Percentiles rank a stretch among this genome's conserved stretches.
Conservation (phyloP, 1,139 yeast genomes). For the Candida anutae region DNA sequence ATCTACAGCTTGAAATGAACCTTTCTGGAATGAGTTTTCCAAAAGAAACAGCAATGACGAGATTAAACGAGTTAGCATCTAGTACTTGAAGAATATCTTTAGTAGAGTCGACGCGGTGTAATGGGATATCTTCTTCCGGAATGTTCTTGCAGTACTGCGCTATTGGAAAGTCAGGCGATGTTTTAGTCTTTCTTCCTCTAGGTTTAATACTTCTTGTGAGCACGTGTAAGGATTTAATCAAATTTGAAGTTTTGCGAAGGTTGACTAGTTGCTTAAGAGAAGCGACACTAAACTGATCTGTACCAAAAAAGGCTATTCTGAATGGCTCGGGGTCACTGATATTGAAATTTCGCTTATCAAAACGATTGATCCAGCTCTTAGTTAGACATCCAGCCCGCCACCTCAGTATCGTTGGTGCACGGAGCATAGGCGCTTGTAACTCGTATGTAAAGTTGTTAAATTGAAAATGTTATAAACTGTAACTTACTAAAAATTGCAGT, state of each 20-base stretch:
- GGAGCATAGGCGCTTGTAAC: no score
- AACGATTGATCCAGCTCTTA: no score
- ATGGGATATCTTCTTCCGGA: conserved; percentile 16
- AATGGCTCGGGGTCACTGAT: conserved; percentile 5
- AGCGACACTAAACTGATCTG: conserved; percentile 64
- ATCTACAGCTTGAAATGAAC: conserved; percentile 41
- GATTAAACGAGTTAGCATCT: conserved; percentile 30
- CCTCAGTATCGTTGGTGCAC: no score
- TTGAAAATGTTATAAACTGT: no score
- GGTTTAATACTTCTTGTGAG: conserved; percentile 63
- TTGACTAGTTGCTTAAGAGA: conserved; percentile 43
- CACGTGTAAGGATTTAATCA: conserved; percentile 45
- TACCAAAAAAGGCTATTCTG: conserved; percentile 66
- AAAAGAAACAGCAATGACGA: conserved; percentile 84
- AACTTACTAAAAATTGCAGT: no score
- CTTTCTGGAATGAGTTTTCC: conserved; percentile 69
- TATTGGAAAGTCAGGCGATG: conserved; percentile 47
- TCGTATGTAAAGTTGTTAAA: no score
- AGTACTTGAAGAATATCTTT: conserved; percentile 40
- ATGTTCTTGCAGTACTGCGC: conserved; percentile 16
- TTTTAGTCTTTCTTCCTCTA: conserved; percentile 57
- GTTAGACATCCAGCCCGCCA: no score
- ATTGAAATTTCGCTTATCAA: no score
- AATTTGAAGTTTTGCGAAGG: conserved; percentile 19
- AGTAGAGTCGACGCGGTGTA: conserved; percentile 51